These are phyloP conservation scores for Candida pseudofarinosa DNA, from an alignment of 805 yeast genomes.

Conservation along the genomic window DNA sequence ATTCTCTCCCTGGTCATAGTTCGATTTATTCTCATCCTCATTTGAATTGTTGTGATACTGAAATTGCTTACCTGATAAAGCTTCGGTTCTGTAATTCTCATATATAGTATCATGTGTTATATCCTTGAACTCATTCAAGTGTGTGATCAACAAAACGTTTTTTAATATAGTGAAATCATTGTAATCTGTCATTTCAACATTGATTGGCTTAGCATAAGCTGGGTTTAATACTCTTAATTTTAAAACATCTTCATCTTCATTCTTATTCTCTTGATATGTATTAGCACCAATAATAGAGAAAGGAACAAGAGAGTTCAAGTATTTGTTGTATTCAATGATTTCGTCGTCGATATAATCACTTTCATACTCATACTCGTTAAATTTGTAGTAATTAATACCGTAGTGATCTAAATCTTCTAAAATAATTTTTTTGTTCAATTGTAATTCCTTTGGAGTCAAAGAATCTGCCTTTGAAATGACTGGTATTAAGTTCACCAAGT, in stretches of 20 bases:
- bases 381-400: slow-evolving; percentile 68
- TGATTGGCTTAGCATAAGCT: slow-evolving; percentile 50
- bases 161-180: slow-evolving; percentile 80
- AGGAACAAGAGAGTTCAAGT: slow-evolving; percentile 60
- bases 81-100: slow-evolving; percentile 87
- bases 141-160: slow-evolving; percentile 76
- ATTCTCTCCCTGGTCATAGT: slow-evolving; percentile 7
- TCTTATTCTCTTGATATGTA: slow-evolving; percentile 43
- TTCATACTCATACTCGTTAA: slow-evolving; percentile 57
- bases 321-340: slow-evolving; percentile 60
- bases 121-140: slow-evolving; percentile 84
- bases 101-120: slow-evolving; percentile 81
- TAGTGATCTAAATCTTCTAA: slow-evolving; percentile 71
- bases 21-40: slow-evolving; percentile 4
- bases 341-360: slow-evolving; percentile 54
- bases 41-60: slow-evolving; percentile 22
- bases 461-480: slow-evolving; percentile 43
- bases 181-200: slow-evolving; percentile 65
- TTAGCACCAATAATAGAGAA: slow-evolving; percentile 70
- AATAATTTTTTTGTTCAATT: slow-evolving; percentile 67
- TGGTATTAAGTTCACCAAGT: slow-evolving; percentile 41
- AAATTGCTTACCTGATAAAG: slow-evolving; percentile 61
- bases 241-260: slow-evolving; percentile 36
- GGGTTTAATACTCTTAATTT: slow-evolving; percentile 52
- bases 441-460: slow-evolving; percentile 43